phyloP scores from a whole-genome alignment of 495 filamentous ascomycete genomes.

The Cercophora sp. region DNA sequence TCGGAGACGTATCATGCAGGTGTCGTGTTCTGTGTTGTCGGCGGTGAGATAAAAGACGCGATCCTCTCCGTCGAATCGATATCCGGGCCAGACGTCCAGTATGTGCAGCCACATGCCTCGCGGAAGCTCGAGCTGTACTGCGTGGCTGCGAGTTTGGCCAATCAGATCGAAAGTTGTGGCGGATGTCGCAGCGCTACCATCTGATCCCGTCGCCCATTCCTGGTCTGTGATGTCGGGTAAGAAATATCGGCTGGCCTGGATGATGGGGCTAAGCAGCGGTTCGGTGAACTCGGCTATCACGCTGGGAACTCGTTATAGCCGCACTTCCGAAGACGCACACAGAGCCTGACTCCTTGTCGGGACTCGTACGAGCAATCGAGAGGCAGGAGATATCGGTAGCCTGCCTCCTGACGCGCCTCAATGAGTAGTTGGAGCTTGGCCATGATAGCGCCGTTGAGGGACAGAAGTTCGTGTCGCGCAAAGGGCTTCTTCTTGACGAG shows the following conservation, averaged over 20 bases:
- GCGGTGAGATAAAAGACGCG: background rate
- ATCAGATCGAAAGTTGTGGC: background rate
- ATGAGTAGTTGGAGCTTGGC: background rate
- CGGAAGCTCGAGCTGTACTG: background rate
- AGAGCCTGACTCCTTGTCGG: background rate
- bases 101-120: background rate
- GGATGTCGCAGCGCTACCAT: background rate
- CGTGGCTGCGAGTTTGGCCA: background rate
- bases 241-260: background rate
- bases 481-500: background rate
- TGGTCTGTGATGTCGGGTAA: background rate
- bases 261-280: background rate
- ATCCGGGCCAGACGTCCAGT: background rate
- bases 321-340: background rate
- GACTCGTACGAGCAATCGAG: background rate
- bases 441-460: background rate
- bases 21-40: background rate
- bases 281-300: background rate
- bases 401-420: background rate
- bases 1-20: background rate
- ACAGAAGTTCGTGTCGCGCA: background rate
- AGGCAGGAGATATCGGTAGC: background rate
- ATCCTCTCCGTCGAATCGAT: background rate
- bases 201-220: background rate
- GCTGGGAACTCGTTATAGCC: conserved; percentile 1